Evolutionary conservation across 73 alveolate genomes (phyloP).

Genomic region (Paramecium pentaurelia): DNA sequence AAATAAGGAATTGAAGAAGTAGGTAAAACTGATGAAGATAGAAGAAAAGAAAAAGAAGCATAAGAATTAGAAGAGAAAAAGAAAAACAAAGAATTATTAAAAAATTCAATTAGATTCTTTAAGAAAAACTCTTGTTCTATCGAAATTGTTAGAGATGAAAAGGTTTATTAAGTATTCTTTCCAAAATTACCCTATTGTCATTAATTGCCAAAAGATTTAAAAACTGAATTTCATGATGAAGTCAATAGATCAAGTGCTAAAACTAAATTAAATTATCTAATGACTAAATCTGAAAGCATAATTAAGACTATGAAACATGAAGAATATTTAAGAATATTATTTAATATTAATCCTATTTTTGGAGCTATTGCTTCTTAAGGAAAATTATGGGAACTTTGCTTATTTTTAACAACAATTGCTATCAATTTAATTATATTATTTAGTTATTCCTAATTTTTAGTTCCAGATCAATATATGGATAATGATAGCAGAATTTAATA

Average conservation of each 20-base stretch:
- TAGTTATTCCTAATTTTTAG: constrained; percentile 56
- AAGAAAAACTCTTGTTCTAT: constrained; percentile 50
- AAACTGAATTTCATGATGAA: constrained; percentile 69
- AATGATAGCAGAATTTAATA: neutral
- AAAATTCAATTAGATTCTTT: constrained; percentile 57
- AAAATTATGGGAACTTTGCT: constrained; percentile 78
- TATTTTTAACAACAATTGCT: constrained; percentile 68
- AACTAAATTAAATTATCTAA: constrained; percentile 72
- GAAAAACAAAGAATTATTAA: neutral
- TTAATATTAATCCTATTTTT: constrained; percentile 61
- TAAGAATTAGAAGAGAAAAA: neutral
- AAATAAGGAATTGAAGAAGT: neutral
- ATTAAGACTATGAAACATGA: constrained; percentile 93
- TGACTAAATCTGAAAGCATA: constrained; percentile 77
- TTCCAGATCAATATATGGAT: neutral
- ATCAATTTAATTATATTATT: constrained; percentile 70
- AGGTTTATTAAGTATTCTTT: neutral
- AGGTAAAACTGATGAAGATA: neutral
- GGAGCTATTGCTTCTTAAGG: constrained; percentile 67
- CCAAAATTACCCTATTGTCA: constrained; percentile 56
- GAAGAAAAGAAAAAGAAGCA: neutral
- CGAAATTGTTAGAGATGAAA: constrained; percentile 48
- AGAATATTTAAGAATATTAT: constrained; percentile 71
- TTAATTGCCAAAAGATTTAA: constrained; percentile 47
- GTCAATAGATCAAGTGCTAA: constrained; percentile 84